Evolutionary conservation across 352 stramenopile genomes (phyloP).

Genomic region (Pythium monospermum): DNA sequence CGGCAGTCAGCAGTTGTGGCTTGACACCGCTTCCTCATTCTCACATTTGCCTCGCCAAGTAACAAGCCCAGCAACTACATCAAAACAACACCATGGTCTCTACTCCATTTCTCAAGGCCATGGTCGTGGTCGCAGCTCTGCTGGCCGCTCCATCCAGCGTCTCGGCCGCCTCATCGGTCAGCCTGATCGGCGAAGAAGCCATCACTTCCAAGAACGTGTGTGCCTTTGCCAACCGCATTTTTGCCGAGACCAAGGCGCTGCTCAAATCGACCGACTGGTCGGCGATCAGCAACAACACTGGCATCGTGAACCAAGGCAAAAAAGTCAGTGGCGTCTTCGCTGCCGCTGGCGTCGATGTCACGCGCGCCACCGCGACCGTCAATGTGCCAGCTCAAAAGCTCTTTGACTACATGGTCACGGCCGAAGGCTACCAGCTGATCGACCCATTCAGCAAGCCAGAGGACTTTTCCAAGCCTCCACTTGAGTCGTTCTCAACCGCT

Average conservation of each 20-base stretch:
- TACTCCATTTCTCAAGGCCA: conserved; percentile 1
- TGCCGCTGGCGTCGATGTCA: conserved; percentile 19
- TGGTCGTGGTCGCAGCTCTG: neutral
- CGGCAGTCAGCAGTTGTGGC: neutral
- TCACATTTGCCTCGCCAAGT: neutral
- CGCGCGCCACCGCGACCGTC: conserved; percentile 21
- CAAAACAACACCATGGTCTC: neutral
- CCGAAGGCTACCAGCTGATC: conserved; percentile 12
- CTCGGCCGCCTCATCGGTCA: neutral
- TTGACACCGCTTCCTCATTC: neutral
- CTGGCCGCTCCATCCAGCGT: neutral
- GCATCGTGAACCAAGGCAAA: conserved; percentile 29
- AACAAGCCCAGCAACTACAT: neutral
- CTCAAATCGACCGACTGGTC: conserved; percentile 23
- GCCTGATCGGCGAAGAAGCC: conserved; percentile 22
- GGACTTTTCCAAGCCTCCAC: conserved; percentile 7
- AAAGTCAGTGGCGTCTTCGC: conserved; percentile 27
- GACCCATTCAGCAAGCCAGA: conserved; percentile 4
- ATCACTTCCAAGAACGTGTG: conserved; percentile 14
- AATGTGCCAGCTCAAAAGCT: conserved; percentile 24
- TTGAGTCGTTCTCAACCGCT: conserved; percentile 2
- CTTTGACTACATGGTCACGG: conserved; percentile 32
- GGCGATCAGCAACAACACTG: conserved; percentile 24
- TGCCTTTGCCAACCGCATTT: conserved; percentile 19
- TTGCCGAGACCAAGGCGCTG: conserved; percentile 24